Conservation (phyloP, 768 basidiomycete species). For the Trametes cinnabarina region DNA sequence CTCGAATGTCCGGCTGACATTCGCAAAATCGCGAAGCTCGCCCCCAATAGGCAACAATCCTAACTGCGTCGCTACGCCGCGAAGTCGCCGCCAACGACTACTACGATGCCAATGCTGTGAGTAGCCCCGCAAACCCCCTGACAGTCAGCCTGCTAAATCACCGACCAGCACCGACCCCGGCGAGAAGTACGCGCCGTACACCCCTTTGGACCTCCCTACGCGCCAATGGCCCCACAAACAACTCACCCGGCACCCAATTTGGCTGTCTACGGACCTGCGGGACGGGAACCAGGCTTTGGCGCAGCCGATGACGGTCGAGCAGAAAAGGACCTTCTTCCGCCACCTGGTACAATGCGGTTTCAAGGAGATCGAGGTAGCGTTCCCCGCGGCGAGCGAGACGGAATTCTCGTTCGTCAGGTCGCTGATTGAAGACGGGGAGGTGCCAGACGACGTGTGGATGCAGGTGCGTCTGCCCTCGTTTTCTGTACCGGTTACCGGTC, state of each 20-base stretch:
- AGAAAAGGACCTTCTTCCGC: constrained; percentile 90
- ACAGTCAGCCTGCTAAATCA: too few species aligned
- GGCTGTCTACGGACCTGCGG: constrained; percentile 95
- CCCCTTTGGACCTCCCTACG: constrained; percentile 68
- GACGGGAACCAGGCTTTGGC: constrained; percentile 98
- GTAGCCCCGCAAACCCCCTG: constrained; percentile 3
- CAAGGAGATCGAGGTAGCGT: constrained; percentile 97
- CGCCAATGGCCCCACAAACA: constrained; percentile 88
- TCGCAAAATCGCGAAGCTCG: too few species aligned
- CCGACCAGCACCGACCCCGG: constrained; percentile 69
- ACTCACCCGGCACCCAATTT: constrained; percentile 56
- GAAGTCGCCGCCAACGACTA: neutral
- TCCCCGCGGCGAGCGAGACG: constrained; percentile 95
- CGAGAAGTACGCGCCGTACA: constrained; percentile 87
- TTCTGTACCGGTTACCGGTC: neutral
- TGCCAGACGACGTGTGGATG: constrained; percentile 95
- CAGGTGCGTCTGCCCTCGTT: constrained; percentile 60
- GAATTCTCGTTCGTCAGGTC: constrained; percentile 92
- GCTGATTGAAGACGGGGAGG: constrained; percentile 76
- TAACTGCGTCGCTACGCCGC: too few species aligned
- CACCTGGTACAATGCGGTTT: constrained; percentile 85
- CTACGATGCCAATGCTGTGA: constrained; percentile 34
- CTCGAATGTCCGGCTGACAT: too few species aligned
- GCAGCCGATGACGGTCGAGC: constrained; percentile 96
- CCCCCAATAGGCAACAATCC: too few species aligned